Evolutionary conservation across 176 grass and related monocot genomes (phyloP).

Genomic region (Avena sativa): DNA sequence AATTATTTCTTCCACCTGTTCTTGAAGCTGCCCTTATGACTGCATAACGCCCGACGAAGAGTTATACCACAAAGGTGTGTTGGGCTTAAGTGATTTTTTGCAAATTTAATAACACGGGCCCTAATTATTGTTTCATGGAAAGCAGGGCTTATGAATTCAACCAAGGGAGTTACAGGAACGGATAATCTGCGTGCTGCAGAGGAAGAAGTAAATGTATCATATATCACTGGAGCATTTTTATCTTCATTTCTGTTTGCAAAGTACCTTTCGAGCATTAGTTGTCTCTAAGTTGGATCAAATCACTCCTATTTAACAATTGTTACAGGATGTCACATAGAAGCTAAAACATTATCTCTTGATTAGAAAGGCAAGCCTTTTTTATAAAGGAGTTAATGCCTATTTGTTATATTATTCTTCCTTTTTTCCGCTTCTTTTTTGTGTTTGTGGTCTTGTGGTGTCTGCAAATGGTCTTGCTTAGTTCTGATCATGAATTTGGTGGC

Average conservation of each 20-base stretch:
- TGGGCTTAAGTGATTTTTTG: not conserved
- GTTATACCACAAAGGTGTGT: not conserved
- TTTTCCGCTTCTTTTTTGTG: not conserved
- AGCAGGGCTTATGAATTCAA: not conserved
- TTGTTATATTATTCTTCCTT: not conserved
- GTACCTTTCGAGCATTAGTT: not conserved
- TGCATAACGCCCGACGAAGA: not conserved
- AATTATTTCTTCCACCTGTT: not conserved
- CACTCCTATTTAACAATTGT: not conserved
- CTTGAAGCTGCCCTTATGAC: not conserved
- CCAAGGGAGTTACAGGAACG: slow-evolving; percentile 8
- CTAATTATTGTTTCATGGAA: slow-evolving; percentile 23
- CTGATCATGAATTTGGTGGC: not conserved
- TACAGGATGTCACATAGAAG: slow-evolving; percentile 1
- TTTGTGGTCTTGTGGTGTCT: not conserved
- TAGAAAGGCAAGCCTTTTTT: not conserved
- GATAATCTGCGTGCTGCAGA: not conserved
- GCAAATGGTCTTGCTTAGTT: not conserved
- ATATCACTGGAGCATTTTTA: not conserved
- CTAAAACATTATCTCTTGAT: not conserved
- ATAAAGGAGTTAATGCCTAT: too few relatives aligned
- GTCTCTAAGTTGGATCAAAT: not conserved
- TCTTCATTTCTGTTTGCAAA: not conserved
- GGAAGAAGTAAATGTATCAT: not conserved
- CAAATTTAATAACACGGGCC: not conserved